Percentiles rank a stretch among this genome's conserved stretches.
Conservation (phyloP, 2,329 filamentous ascomycete genomes). For the Trichoderma sp. region DNA sequence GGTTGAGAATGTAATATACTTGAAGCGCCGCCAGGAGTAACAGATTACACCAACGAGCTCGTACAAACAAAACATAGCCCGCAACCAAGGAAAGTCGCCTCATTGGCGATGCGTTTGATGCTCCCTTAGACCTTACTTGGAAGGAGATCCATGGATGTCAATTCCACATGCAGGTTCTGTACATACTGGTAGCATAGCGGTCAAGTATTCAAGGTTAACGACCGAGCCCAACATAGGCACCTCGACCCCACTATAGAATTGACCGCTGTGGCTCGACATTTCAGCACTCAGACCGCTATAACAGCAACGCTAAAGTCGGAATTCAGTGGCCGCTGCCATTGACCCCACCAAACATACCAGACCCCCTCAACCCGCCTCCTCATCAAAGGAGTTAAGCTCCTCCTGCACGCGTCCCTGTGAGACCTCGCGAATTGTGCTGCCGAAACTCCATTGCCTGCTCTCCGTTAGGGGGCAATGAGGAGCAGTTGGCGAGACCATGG, state of each 20-base stretch:
- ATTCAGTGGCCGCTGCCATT: not conserved
- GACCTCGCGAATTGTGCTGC: slow-evolving; percentile 11
- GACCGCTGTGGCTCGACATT: not conserved
- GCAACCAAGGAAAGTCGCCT: too few species aligned
- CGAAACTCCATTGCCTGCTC: slow-evolving; percentile 21
- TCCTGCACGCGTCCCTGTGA: slow-evolving; percentile 12
- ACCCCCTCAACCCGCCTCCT: slow-evolving; percentile 13
- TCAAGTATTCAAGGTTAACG: too few species aligned
- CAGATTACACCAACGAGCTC: not conserved
- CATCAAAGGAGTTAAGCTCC: slow-evolving; percentile 11
- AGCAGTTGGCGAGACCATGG: slow-evolving; percentile 38
- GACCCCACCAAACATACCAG: slow-evolving; percentile 5
- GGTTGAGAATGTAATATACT: not conserved
- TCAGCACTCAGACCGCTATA: slow-evolving; percentile 8
- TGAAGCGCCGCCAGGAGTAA: not conserved
- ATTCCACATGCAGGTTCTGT: not conserved
- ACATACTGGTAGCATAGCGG: not conserved
- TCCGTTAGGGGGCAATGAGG: slow-evolving; percentile 32
- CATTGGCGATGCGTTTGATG: not conserved
- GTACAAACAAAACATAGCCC: not conserved
- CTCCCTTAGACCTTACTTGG: not conserved
- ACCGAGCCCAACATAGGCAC: not conserved
- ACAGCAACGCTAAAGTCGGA: not conserved
- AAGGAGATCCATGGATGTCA: too few species aligned
- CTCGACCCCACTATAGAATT: not conserved